These are phyloP conservation scores for Phytophthora multivora DNA, from an alignment of 352 stramenopile genomes.

Conservation along the genomic window DNA sequence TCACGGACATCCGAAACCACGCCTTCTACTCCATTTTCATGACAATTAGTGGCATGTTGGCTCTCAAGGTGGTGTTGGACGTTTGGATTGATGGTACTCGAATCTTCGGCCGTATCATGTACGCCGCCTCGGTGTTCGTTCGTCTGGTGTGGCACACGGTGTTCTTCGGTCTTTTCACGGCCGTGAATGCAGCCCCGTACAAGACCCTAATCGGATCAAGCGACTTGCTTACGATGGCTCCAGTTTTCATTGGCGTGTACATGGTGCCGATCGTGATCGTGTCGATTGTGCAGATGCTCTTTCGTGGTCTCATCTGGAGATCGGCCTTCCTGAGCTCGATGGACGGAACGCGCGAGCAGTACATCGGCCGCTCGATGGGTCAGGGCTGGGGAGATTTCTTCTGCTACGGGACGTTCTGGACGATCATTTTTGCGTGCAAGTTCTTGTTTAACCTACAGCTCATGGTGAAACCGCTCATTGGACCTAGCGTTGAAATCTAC, in stretches of 20 bases:
- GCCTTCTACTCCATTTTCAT: constrained; percentile 80
- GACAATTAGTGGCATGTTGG: constrained; percentile 61
- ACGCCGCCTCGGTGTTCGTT: constrained; percentile 67
- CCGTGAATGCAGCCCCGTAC: constrained; percentile 72
- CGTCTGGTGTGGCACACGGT: constrained; percentile 82
- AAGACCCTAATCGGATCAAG: constrained; percentile 60
- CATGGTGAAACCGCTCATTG: constrained; percentile 96
- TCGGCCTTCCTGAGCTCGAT: constrained; percentile 62
- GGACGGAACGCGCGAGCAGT: constrained; percentile 76
- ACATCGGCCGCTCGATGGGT: constrained; percentile 81
- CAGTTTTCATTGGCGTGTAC: constrained; percentile 57
- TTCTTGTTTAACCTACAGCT: constrained; percentile 97
- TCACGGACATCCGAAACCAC: constrained; percentile 73
- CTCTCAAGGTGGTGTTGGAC: constrained; percentile 79
- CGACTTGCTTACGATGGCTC: constrained; percentile 69
- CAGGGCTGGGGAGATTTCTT: constrained; percentile 73
- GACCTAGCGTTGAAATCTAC: constrained; percentile 96
- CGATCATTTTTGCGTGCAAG: constrained; percentile 92
- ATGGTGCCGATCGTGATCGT: constrained; percentile 63
- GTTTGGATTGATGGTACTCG: constrained; percentile 83
- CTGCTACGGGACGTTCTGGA: constrained; percentile 79
- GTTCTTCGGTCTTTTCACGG: constrained; percentile 80
- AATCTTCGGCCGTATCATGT: constrained; percentile 63
- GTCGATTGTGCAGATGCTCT: constrained; percentile 74
- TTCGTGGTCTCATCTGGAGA: constrained; percentile 57